Conservation (phyloP, 2,329 filamentous ascomycete species). For the Aaosphaeria pasadenensis region DNA sequence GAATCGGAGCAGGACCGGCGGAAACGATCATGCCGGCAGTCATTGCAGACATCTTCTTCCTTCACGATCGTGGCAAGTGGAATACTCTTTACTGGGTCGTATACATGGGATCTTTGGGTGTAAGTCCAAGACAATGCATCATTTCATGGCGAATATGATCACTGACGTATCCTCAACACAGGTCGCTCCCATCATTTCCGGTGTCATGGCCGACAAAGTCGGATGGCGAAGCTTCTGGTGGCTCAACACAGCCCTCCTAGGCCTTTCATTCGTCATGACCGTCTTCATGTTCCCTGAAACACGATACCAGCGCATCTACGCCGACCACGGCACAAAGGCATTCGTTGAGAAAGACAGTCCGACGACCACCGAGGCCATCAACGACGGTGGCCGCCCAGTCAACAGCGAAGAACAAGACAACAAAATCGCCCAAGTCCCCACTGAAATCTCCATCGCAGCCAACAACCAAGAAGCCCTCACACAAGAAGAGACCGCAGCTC, state of each 20-base stretch:
- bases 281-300: conserved; percentile 64
- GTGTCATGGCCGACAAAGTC: conserved; percentile 57
- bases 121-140: conserved; percentile 15
- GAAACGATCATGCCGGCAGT: conserved; percentile 62
- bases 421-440: conserved; percentile 23
- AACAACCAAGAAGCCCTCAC: conserved; percentile 19
- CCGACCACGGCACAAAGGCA: conserved; percentile 1
- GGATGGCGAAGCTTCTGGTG: conserved; percentile 66
- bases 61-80: conserved; percentile 63
- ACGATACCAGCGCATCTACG: conserved; percentile 52
- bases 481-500: conserved; percentile 39
- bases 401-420: conserved; percentile 12
- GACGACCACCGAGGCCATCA: conserved; percentile 18
- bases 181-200: conserved; percentile 57
- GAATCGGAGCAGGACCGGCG: conserved; percentile 60
- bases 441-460: conserved; percentile 11
- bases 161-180: neutral
- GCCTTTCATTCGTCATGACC: conserved; percentile 49
- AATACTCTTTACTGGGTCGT: conserved; percentile 60
- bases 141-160: neutral
- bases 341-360: neutral
- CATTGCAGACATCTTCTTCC: conserved; percentile 64
- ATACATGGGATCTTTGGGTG: conserved; percentile 63
- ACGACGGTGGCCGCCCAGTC: neutral
- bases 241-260: conserved; percentile 59